phyloP scores from a whole-genome alignment of 2,329 filamentous ascomycete genomes.

The Didymella glomerata region DNA sequence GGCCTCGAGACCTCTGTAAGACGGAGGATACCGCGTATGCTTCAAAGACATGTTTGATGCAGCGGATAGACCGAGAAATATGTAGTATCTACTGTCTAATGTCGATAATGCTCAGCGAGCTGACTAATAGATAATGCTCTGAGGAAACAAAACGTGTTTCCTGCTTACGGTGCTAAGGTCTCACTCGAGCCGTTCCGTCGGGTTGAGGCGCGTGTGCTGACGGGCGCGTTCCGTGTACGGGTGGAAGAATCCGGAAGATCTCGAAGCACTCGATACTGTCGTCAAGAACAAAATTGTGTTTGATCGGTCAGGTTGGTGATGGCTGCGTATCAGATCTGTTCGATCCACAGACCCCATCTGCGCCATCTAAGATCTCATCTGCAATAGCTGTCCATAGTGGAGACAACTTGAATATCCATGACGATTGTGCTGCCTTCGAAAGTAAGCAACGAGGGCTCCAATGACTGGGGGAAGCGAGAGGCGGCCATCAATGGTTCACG shows the following conservation, averaged over 20 bases:
- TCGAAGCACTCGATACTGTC: neutral
- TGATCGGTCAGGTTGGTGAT: neutral
- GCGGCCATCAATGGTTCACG: neutral
- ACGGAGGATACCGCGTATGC: slow-evolving; percentile 10
- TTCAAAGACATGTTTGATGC: slow-evolving; percentile 1
- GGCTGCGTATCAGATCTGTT: neutral
- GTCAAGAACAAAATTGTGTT: neutral
- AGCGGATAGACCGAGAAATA: slow-evolving; percentile 2
- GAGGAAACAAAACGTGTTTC: slow-evolving; percentile 7
- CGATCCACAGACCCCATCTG: neutral
- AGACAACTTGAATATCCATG: neutral
- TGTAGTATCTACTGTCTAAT: slow-evolving; percentile 8
- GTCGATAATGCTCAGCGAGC: neutral
- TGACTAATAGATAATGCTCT: slow-evolving; percentile 8
- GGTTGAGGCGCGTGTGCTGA: slow-evolving; percentile 2
- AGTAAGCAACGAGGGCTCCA: neutral
- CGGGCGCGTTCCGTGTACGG: neutral
- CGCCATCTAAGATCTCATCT: neutral
- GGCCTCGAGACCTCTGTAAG: slow-evolving; percentile 1
- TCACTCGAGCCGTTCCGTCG: slow-evolving; percentile 6
- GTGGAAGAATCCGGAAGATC: neutral
- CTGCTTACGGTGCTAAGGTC: slow-evolving; percentile 29
- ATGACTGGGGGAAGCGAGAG: neutral
- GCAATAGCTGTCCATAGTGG: neutral
- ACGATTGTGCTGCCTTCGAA: neutral